A percentile compares a stretch with the other conserved stretches of the same genome.
Conservation (phyloP, 331 rosid species). For the Acacia pycnantha region DNA sequence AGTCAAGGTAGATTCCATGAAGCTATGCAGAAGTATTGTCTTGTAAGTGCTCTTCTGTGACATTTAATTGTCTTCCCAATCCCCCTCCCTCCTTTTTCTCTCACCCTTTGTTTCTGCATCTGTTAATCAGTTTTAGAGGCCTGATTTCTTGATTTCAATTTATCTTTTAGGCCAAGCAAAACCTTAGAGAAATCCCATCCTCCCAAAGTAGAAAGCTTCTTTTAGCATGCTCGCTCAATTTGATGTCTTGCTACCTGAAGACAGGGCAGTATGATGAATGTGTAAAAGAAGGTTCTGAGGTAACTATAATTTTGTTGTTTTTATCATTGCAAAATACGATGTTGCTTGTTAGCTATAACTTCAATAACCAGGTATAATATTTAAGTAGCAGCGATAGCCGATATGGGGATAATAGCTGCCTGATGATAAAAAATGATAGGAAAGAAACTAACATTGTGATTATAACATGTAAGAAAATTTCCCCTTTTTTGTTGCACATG, state of each 20-base stretch:
- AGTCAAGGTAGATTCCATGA: slow-evolving; percentile 68
- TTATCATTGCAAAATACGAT: slow-evolving; percentile 17
- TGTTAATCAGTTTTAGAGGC: background rate
- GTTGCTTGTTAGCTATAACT: slow-evolving; percentile 5
- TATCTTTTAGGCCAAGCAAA: slow-evolving; percentile 77
- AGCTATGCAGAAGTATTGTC: slow-evolving; percentile 73
- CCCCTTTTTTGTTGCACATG: background rate
- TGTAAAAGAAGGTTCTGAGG: slow-evolving; percentile 90
- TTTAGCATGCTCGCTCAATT: slow-evolving; percentile 88
- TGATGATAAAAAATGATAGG: background rate
- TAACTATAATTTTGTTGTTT: slow-evolving; percentile 37
- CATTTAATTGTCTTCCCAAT: background rate
- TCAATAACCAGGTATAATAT: slow-evolving; percentile 13
- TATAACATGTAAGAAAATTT: slow-evolving; percentile 4
- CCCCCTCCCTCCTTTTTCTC: background rate
- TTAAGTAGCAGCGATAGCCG: slow-evolving; percentile 13
- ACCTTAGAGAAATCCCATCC: slow-evolving; percentile 62
- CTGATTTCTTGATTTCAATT: slow-evolving; percentile 20
- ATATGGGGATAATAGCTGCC: slow-evolving; percentile 7
- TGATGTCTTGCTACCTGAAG: slow-evolving; percentile 96
- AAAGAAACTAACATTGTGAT: slow-evolving; percentile 12
- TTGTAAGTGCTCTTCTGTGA: slow-evolving; percentile 50
- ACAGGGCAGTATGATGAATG: slow-evolving; percentile 76
- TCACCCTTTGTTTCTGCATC: background rate
- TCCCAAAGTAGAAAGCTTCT: slow-evolving; percentile 66